Conservation (phyloP, 495 filamentous ascomycete species). For the Penicillium flavigenum region DNA sequence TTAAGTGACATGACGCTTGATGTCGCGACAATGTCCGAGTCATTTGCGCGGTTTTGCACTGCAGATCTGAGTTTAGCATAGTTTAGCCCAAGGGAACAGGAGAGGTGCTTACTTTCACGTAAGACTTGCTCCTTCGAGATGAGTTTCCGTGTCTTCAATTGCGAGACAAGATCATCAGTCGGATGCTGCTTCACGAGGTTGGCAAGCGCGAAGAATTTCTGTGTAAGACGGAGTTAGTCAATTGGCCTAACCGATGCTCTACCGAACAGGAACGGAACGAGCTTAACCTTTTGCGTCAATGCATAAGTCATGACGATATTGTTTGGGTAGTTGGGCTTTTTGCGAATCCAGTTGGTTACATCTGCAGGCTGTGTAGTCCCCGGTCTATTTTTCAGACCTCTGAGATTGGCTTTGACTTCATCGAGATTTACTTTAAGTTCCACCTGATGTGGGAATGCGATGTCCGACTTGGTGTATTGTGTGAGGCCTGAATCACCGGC, state of each 20-base stretch:
- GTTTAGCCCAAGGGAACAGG: not conserved
- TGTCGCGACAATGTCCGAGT: constrained; percentile 83
- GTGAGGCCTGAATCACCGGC: constrained; percentile 56
- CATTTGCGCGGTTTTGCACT: constrained; percentile 81
- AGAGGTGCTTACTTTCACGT: constrained; percentile 65
- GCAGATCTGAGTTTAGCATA: constrained; percentile 17
- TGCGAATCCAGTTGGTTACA: constrained; percentile 73
- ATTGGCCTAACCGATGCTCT: not conserved
- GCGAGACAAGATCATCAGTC: constrained; percentile 67
- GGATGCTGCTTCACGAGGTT: constrained; percentile 72
- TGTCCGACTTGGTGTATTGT: constrained; percentile 62
- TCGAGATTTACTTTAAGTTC: constrained; percentile 88
- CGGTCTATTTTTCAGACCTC: constrained; percentile 91
- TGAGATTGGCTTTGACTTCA: constrained; percentile 83
- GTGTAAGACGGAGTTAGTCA: constrained; percentile 9
- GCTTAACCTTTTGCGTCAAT: constrained; percentile 73
- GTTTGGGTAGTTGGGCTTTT: constrained; percentile 68
- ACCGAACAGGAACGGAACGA: not conserved
- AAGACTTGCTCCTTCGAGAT: constrained; percentile 82
- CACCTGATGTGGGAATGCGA: constrained; percentile 86
- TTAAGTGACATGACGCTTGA: constrained; percentile 87
- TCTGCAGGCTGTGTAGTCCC: constrained; percentile 92
- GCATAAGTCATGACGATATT: constrained; percentile 85
- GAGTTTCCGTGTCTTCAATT: constrained; percentile 62
- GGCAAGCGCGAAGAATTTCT: constrained; percentile 76